phyloP scores from a whole-genome alignment of 306 rosid species.

The Pyrus bretschneideri region DNA sequence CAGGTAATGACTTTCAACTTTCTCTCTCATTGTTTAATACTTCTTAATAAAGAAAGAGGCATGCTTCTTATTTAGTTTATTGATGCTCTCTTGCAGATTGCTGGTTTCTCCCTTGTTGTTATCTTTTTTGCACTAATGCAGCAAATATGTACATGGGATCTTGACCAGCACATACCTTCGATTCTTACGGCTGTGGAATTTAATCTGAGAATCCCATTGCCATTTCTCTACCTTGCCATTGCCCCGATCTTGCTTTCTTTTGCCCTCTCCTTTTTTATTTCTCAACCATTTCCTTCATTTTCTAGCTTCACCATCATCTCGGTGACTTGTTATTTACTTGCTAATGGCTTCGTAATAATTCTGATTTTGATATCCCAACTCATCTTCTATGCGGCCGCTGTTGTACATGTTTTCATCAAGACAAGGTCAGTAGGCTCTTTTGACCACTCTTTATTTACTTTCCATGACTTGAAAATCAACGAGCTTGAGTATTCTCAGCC shows the following conservation, averaged over 20 bases:
- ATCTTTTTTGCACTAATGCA: conserved; percentile 79
- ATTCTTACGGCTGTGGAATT: conserved; percentile 67
- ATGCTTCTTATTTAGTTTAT: conserved; percentile 9
- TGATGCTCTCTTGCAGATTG: conserved; percentile 68
- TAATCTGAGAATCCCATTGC: conserved; percentile 65
- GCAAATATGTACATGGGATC: conserved; percentile 85
- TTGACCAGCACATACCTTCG: conserved; percentile 67
- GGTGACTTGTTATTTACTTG: conserved; percentile 68
- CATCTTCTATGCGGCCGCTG: conserved; percentile 69
- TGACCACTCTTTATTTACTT: background rate
- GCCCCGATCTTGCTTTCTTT: conserved; percentile 67
- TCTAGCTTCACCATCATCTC: conserved; percentile 64
- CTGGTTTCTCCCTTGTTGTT: conserved; percentile 72
- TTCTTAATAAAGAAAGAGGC: background rate
- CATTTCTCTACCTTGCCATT: conserved; percentile 52
- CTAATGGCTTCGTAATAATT: conserved; percentile 65
- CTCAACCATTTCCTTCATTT: conserved; percentile 69
- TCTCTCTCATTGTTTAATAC: background rate
- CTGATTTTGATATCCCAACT: conserved; percentile 64
- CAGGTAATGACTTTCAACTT: conserved; percentile 47
- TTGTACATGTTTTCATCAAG: conserved; percentile 71
- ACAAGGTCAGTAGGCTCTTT: conserved; percentile 56
- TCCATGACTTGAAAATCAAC: background rate
- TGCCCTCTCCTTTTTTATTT: conserved; percentile 43
- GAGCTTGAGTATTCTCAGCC: background rate